These are phyloP conservation scores for Boeremia exigua DNA, from an alignment of 2,329 filamentous ascomycete species.

Conservation along the genomic window DNA sequence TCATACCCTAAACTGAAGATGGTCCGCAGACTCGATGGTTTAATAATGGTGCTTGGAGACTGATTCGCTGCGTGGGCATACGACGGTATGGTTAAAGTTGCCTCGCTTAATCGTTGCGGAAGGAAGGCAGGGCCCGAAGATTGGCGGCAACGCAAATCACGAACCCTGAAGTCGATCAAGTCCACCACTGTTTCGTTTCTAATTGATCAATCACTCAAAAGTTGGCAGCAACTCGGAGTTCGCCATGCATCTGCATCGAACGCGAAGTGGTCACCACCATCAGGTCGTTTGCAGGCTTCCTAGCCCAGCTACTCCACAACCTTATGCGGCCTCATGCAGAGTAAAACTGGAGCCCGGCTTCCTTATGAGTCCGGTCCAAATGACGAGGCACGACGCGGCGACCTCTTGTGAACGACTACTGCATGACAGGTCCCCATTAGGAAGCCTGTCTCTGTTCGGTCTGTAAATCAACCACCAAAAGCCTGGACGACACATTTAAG, in stretches of 20 bases:
- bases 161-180: not conserved
- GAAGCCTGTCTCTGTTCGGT: not conserved
- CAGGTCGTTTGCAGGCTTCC: not conserved
- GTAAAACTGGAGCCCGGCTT: not conserved
- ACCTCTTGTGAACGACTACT: constrained; percentile 6
- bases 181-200: not conserved
- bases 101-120: constrained; percentile 2
- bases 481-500: not conserved
- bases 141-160: not conserved
- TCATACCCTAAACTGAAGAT: not conserved
- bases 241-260: not conserved
- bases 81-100: constrained; percentile 1
- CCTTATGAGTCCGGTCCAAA: constrained; percentile 1
- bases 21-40: not conserved
- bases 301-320: constrained; percentile 5
- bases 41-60: not conserved
- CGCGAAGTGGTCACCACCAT: not conserved
- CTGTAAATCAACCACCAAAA: not conserved
- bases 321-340: constrained; percentile 5
- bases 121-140: constrained; percentile 5
- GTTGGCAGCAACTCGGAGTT: not conserved
- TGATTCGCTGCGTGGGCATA: not conserved
- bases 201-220: too few relatives aligned
- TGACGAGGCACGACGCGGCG: not conserved
- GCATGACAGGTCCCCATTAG: constrained; percentile 13